Evolutionary conservation across 2,329 filamentous ascomycete species (phyloP).

Genomic region (Xylaria multiplex): DNA sequence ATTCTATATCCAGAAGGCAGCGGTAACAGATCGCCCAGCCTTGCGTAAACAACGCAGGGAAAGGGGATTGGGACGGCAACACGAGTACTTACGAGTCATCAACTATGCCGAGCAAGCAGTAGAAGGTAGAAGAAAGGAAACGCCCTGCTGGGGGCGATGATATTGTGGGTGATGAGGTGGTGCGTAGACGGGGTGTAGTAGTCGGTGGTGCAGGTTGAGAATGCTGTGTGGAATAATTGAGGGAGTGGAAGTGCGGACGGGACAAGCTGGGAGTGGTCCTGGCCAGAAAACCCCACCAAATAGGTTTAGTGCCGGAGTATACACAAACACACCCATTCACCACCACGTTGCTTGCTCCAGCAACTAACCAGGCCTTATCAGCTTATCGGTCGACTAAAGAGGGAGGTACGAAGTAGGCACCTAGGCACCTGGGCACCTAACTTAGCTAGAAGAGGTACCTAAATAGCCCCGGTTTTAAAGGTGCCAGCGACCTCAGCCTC

Average conservation of each 20-base stretch:
- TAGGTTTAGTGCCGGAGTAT: conserved; percentile 35
- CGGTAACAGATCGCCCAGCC: conserved; percentile 44
- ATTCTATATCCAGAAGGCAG: conserved; percentile 46
- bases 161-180: conserved; percentile 42
- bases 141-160: conserved; percentile 26
- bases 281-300: conserved; percentile 29
- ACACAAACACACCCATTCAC: conserved; percentile 29
- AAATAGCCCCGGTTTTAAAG: too few species aligned
- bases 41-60: conserved; percentile 41
- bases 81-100: conserved; percentile 50
- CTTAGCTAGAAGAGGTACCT: too few species aligned
- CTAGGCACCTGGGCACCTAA: too few species aligned
- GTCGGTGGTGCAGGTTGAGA: conserved; percentile 43
- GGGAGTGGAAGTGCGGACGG: conserved; percentile 48
- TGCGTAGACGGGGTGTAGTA: conserved; percentile 45
- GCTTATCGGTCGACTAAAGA: conserved; percentile 26
- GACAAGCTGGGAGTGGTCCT: conserved; percentile 37
- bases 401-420: too few species aligned
- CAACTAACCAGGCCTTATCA: conserved; percentile 27
- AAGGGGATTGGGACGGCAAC: conserved; percentile 34
- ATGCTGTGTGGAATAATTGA: conserved; percentile 46
- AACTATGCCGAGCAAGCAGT: conserved; percentile 41
- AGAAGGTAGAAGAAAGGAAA: conserved; percentile 35
- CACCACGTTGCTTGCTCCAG: conserved; percentile 10
- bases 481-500: too few species aligned